Base-by-base conservation (phyloP, 192 early-diverging fungal species). In the Rhizoclosmatium globosum region DNA sequence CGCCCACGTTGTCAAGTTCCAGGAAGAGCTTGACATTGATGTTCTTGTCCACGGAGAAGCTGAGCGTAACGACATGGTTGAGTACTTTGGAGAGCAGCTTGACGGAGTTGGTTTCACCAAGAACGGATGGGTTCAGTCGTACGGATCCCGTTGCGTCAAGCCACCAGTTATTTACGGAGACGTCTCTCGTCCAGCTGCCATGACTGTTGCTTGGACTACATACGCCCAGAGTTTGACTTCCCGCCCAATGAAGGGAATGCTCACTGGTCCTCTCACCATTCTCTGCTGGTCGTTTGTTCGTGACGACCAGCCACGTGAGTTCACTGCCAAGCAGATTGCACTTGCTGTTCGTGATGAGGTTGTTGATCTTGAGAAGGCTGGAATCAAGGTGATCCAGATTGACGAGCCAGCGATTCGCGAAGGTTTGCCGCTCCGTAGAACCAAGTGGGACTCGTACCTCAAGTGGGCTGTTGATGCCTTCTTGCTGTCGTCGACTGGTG, bases 361-460 rank as follows among this genome's bases (percentile, higher is more conserved):
- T 31, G 85, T 88, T 58, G 97, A 99, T 80, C 87, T 99, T 39
- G 98, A 98, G 84, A 82, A 85, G 47, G 97, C 95, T 68, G 96
- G 96, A 9, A 98, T 97, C 85, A 86, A 90, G 70, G 92, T 92
- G 62, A 97, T 99, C 81, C 98, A 99, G 87, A 95, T 99, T 74
- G 98, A 99, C 87, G 98, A 99, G 88, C 97, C 98, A 39, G 98
- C 98, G 75, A 97, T 99, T 82, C 94, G 98, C 86, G 98, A 99
- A 86, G 98, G 98, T 80, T 89, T 99, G 47, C 98, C 98, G 4
- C 92, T 99, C 74, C 93, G 96, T 82, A 83, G 89, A 68, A 84
- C 88, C 66, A 94, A 98, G 82, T 96, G 94, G 91, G 91, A 90
- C 64, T 90, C 85, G 48, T 99, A 99, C 87, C 92, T 99, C 82